Conservation (phyloP, 163 green algal species). For the Volvox carteri region DNA sequence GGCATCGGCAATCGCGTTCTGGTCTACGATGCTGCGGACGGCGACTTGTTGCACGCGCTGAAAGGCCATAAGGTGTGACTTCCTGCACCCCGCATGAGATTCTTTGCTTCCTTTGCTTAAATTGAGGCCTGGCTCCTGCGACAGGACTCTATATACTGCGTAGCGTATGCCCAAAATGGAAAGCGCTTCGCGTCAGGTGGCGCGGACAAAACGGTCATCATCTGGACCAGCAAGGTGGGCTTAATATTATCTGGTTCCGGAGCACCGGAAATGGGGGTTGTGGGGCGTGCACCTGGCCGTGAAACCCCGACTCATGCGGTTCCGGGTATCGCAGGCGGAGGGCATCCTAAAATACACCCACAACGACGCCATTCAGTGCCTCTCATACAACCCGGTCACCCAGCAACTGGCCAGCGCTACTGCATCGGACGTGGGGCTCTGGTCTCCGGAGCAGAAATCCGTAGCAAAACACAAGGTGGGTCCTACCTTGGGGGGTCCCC, state of each 20-base stretch:
- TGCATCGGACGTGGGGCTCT: slow-evolving; percentile 86
- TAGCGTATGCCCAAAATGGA: slow-evolving; percentile 84
- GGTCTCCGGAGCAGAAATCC: slow-evolving; percentile 89
- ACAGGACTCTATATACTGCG: slow-evolving; percentile 87
- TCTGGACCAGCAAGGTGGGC: slow-evolving; percentile 87
- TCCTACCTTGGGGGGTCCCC: neutral
- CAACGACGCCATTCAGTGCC: slow-evolving; percentile 84
- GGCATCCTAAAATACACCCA: slow-evolving; percentile 92
- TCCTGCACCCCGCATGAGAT: neutral
- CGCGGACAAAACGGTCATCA: slow-evolving; percentile 91
- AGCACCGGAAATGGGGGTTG: neutral
- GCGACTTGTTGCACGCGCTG: slow-evolving; percentile 82
- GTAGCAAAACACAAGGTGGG: slow-evolving; percentile 90
- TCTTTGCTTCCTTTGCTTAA: neutral
- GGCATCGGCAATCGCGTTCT: slow-evolving; percentile 83
- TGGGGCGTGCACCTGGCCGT: neutral
- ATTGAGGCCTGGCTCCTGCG: neutral
- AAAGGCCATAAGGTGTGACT: slow-evolving; percentile 82
- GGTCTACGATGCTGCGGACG: slow-evolving; percentile 83
- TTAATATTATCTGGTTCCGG: too few relatives aligned
- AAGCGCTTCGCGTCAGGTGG: slow-evolving; percentile 90
- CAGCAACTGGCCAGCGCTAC: slow-evolving; percentile 88
- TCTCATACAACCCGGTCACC: slow-evolving; percentile 88
- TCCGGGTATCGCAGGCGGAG: slow-evolving; percentile 70
- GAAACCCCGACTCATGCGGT: slow-evolving; percentile 9